Base-by-base conservation (phyloP, 2,329 filamentous ascomycete genomes). In the Didymella pomorum region DNA sequence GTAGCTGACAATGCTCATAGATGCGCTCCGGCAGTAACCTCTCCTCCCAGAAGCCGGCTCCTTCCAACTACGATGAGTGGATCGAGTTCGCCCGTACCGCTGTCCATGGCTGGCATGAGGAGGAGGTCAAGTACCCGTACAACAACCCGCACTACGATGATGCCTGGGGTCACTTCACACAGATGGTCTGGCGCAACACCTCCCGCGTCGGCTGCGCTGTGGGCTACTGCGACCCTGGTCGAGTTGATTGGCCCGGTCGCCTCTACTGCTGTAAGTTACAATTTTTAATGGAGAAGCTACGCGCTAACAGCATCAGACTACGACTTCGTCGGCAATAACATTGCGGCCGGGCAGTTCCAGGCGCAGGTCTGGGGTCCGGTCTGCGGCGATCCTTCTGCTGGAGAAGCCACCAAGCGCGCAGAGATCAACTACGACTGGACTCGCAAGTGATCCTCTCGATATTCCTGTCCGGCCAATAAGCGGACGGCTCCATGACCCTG, bases 161-260 rank as follows among this genome's bases (percentile, higher is more conserved):
- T n/a, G 60, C 67, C 8, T 73, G 70, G 67, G 73, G 72, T 20
- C 75, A 78, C 66, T 78, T 78, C 66, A 71, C 73, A 7, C 76
- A 78, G 67, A 64, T 78, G 63, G 74, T 78, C 49, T 78, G 76
- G 76, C 73, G 74, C 47, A 72, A 74, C 59, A 69, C 67, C 12
- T 63, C 69, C 2, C 70, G 66, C n/a, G 60, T 78, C 28, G 76
- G 76, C 35, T 78, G 76, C 56, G 75, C 76, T 41, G 39, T 75
- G 3, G 66, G 64, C 18, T 61, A 70, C 52, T 76, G 74, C 64
- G 58, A 65, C 42, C 54, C 58, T 11, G 37, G 44, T 23, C 41
- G 54, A 18, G 65, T 64, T 16, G 29, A 62, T 18, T 72, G 52
- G 50, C 69, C 73, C 2, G 72, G 60, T n/a, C 74, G 74, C 52